Evolutionary conservation across 1,284 basidiomycete genomes (phyloP).

Genomic region (Thecaphora thlaspeos): DNA sequence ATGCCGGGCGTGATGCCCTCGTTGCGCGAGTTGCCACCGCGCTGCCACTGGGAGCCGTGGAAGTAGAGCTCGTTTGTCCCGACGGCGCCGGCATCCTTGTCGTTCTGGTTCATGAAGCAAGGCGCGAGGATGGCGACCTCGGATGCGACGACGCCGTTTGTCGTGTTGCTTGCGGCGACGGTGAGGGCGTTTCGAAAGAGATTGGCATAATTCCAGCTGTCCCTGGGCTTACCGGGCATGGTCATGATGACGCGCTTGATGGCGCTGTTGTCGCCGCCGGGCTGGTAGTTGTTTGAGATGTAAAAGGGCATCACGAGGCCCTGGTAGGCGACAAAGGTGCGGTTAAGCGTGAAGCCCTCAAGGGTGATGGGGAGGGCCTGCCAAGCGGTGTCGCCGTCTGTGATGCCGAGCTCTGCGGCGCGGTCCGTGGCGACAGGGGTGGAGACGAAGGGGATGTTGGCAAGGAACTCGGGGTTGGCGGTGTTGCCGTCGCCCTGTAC

Average conservation of each 20-base stretch:
- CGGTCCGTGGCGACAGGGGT: conserved; percentile 5
- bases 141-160: conserved; percentile 16
- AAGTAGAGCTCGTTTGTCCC: conserved; percentile 29
- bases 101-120: conserved; percentile 38
- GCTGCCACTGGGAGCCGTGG: conserved; percentile 48
- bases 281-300: conserved; percentile 24
- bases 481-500: conserved; percentile 24
- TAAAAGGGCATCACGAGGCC: conserved; percentile 43
- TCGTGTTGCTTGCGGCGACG: conserved; percentile 25
- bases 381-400: conserved; percentile 3
- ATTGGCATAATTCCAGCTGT: conserved; percentile 53
- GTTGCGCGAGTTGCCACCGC: conserved; percentile 34
- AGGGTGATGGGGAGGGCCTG: conserved; percentile 16
- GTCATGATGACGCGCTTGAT: conserved; percentile 47
- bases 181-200: conserved; percentile 36
- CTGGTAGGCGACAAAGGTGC: conserved; percentile 32
- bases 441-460: conserved; percentile 21
- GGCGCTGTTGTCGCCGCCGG: conserved; percentile 19
- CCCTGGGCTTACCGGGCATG: conserved; percentile 49
- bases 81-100: conserved; percentile 34
- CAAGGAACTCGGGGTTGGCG: conserved; percentile 21
- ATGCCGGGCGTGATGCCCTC: conserved; percentile 22
- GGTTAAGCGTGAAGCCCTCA: conserved; percentile 41
- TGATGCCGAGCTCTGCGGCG: neutral
- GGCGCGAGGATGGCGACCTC: conserved; percentile 43